Base-by-base conservation (phyloP, 331 rosid species). In the Erythrophleum ivorense region DNA sequence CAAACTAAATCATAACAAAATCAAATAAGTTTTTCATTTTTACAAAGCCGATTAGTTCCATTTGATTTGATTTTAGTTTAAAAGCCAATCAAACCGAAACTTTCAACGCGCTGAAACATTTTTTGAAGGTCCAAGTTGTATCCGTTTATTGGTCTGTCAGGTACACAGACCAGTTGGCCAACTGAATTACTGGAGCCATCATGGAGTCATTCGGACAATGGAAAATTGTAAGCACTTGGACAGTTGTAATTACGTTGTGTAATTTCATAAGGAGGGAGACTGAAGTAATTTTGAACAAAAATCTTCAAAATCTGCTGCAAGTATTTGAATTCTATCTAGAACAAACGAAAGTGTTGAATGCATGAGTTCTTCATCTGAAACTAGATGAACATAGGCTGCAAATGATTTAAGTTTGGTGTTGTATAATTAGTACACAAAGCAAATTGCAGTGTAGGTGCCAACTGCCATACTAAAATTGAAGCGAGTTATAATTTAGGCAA, bases 181-280 rank as follows among this genome's bases (percentile, higher is more conserved):
- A 6, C 45, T 34, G 45, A 63, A 33, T 63, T 63, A 13, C 69
- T 63, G 41, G 81, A 76, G 91, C 84, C 87, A 92, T 92, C 95
- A 89, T 90, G 91, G 89, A 85, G 86, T 89, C 91, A 88, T 90
- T 87, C 92, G 94, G 88, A 81, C 82, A 85, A 75, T 18, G 85
- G 50, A 84, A 82, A 81, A 77, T 57, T 75, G 16, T 60, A 24
- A 62, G 63, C 48, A 69, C 38, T 41, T 41, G 77, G n/a, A n/a
- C 71, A 18, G 16, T 40, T 66, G 33, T 41, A 21, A 18, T 34
- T 14, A 13, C 43, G 13, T 7, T 7, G 46, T 41, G 8, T 41
- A 12, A 1, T 11, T 3, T 50, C n/a, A 0, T 50, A 2, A 3
- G 21, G 8, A 2, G 21, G 21, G 58, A 7, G n/a, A 36, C 24